A percentile compares a stretch with the other conserved stretches of the same genome.
Evolutionary conservation across 2,329 filamentous ascomycete genomes (phyloP).

Genomic region (Curvularia lunata): DNA sequence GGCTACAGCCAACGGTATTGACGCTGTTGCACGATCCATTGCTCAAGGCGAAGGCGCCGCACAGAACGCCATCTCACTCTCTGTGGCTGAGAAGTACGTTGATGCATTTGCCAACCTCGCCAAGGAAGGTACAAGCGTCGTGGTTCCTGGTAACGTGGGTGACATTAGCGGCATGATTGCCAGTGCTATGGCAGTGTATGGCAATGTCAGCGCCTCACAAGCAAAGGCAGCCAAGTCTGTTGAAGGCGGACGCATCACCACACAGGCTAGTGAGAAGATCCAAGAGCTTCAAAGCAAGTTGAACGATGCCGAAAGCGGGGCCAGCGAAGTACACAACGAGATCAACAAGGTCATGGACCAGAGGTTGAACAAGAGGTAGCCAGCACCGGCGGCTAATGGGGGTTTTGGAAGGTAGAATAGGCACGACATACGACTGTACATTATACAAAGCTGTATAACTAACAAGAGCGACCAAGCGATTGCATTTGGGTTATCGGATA

Average conservation of each 20-base stretch:
- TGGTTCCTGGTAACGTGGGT: conserved; percentile 95
- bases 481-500: conserved; percentile 29
- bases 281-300: conserved; percentile 41
- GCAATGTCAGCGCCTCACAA: conserved; percentile 86
- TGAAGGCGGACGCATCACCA: conserved; percentile 23
- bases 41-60: conserved; percentile 74
- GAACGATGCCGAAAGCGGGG: conserved; percentile 30
- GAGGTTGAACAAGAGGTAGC: conserved; percentile 40
- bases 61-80: conserved; percentile 82
- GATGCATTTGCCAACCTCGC: conserved; percentile 92
- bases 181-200: conserved; percentile 92
- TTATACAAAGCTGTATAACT: conserved; percentile 43
- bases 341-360: conserved; percentile 47
- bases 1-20: conserved; percentile 87
- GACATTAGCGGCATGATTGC: conserved; percentile 98
- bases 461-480: conserved; percentile 31
- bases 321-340: conserved; percentile 36
- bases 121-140: conserved; percentile 92
- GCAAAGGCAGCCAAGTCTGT: conserved; percentile 63
- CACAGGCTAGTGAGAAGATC: conserved; percentile 38
- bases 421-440: conserved; percentile 33
- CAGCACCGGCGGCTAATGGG: neutral
- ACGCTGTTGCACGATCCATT: conserved; percentile 80
- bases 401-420: conserved; percentile 1
- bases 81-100: conserved; percentile 96